Evolutionary conservation across 1,284 basidiomycete genomes (phyloP).

Genomic region (Volvariella surrecta): DNA sequence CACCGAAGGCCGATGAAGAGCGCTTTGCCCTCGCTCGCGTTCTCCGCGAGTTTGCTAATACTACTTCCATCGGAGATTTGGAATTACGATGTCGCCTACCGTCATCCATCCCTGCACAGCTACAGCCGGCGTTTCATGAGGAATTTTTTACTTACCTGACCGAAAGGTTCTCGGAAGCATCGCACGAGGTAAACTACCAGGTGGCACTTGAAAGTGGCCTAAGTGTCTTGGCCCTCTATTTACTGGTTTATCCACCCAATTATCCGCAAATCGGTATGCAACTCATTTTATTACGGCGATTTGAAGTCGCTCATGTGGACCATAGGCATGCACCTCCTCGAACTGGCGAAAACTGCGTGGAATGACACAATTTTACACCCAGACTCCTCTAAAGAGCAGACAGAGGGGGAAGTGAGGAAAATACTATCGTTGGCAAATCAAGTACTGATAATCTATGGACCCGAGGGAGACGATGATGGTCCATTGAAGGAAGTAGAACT

Average conservation of each 20-base stretch:
- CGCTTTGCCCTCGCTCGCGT: conserved; percentile 21
- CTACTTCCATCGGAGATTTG: conserved; percentile 11
- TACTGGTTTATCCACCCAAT: conserved; percentile 56
- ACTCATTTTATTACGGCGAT: conserved; percentile 13
- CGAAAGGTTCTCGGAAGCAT: conserved; percentile 52
- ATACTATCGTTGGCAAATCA: conserved; percentile 34
- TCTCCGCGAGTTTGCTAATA: conserved; percentile 31
- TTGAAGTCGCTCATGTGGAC: conserved; percentile 2
- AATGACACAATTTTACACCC: conserved; percentile 35
- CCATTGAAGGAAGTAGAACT: conserved; percentile 44
- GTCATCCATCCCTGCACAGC: conserved; percentile 25
- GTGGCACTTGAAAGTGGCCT: conserved; percentile 46
- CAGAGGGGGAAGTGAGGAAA: conserved; percentile 17
- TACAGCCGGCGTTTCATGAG: conserved; percentile 43
- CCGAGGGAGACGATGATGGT: conserved; percentile 53
- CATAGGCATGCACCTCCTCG: conserved; percentile 63
- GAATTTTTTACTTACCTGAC: conserved; percentile 50
- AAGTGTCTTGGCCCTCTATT: conserved; percentile 54
- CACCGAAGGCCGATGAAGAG: conserved; percentile 23
- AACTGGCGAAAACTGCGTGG: conserved; percentile 68
- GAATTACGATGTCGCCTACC: not conserved
- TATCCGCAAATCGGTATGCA: conserved; percentile 68
- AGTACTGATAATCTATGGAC: conserved; percentile 38
- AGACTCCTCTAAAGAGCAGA: too few species aligned
- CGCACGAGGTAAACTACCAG: conserved; percentile 52